Percentiles rank a stretch among this genome's conserved stretches.
Evolutionary conservation across 2,329 filamentous ascomycete genomes (phyloP).

Genomic region (Cadophora sp.): DNA sequence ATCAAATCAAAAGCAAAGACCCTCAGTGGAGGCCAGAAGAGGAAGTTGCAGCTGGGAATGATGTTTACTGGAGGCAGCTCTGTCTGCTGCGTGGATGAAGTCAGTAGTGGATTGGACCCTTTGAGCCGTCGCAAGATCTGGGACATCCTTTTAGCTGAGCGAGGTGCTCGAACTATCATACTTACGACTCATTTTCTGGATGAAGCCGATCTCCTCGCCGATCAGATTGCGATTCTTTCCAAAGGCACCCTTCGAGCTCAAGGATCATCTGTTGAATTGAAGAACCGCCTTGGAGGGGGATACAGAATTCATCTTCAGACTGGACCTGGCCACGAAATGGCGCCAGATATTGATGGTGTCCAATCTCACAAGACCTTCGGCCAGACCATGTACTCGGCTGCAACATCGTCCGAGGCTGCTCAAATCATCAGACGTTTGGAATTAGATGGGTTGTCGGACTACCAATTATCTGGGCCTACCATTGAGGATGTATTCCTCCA

Average conservation of each 20-base stretch:
- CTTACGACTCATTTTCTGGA: slow-evolving; percentile 94
- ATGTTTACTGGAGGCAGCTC: slow-evolving; percentile 92
- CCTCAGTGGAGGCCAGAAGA: slow-evolving; percentile 88
- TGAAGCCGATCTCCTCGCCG: slow-evolving; percentile 87
- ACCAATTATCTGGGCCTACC: slow-evolving; percentile 85
- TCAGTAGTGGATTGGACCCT: slow-evolving; percentile 87
- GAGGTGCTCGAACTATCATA: slow-evolving; percentile 81
- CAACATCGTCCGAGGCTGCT: slow-evolving; percentile 73
- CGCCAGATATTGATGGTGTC: slow-evolving; percentile 60
- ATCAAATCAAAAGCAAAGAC: slow-evolving; percentile 74
- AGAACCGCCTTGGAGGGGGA: slow-evolving; percentile 80
- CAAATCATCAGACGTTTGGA: slow-evolving; percentile 75
- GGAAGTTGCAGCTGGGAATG: slow-evolving; percentile 91
- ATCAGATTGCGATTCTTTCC: slow-evolving; percentile 87
- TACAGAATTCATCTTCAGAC: slow-evolving; percentile 82
- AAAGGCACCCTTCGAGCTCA: slow-evolving; percentile 82
- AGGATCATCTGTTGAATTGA: slow-evolving; percentile 86
- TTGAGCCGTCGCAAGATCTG: slow-evolving; percentile 88
- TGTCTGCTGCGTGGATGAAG: slow-evolving; percentile 91
- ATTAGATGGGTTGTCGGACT: slow-evolving; percentile 70
- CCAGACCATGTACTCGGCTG: slow-evolving; percentile 74
- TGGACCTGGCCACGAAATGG: slow-evolving; percentile 54
- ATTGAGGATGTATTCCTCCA: slow-evolving; percentile 93
- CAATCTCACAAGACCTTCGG: slow-evolving; percentile 69
- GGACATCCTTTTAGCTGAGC: slow-evolving; percentile 88